Percentiles rank a stretch among this genome's conserved stretches.
phyloP scores from a whole-genome alignment of 306 rosid species.

The Cotoneaster glaucophyllus region DNA sequence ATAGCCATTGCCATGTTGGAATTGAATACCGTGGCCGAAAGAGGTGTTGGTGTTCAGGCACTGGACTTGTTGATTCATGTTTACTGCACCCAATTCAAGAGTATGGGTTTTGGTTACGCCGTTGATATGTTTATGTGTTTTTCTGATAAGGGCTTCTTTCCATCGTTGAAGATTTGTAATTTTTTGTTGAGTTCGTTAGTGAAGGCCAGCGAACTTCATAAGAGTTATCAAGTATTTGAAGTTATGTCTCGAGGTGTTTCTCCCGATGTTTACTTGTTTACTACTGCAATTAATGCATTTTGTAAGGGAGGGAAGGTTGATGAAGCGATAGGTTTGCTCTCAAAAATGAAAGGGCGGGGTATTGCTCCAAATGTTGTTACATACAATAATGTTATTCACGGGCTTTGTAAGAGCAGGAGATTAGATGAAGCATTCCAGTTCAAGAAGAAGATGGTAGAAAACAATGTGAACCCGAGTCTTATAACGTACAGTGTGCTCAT shows the following conservation, averaged over 20 bases:
- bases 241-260: slow-evolving; percentile 26
- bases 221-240: slow-evolving; percentile 44
- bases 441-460: slow-evolving; percentile 44
- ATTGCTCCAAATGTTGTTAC: slow-evolving; percentile 61
- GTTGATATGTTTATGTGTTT: slow-evolving; percentile 35
- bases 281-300: slow-evolving; percentile 46
- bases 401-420: slow-evolving; percentile 56
- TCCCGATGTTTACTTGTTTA: slow-evolving; percentile 53
- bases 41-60: slow-evolving; percentile 26
- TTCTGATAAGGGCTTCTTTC: slow-evolving; percentile 32
- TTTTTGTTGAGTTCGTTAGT: slow-evolving; percentile 53
- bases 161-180: slow-evolving; percentile 46
- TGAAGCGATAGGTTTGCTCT: slow-evolving; percentile 43
- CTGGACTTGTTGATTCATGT: slow-evolving; percentile 57
- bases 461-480: slow-evolving; percentile 43
- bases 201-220: slow-evolving; percentile 40
- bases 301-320: slow-evolving; percentile 56
- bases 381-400: slow-evolving; percentile 60
- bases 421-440: slow-evolving; percentile 43
- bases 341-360: slow-evolving; percentile 47
- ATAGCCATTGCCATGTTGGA: slow-evolving; percentile 40
- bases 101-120: slow-evolving; percentile 33
- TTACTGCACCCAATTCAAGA: slow-evolving; percentile 45
- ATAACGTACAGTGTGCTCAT: slow-evolving; percentile 54
- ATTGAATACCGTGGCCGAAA: slow-evolving; percentile 3